Conservation (phyloP, 345 rosid genomes). For the Ailanthus altissimus region DNA sequence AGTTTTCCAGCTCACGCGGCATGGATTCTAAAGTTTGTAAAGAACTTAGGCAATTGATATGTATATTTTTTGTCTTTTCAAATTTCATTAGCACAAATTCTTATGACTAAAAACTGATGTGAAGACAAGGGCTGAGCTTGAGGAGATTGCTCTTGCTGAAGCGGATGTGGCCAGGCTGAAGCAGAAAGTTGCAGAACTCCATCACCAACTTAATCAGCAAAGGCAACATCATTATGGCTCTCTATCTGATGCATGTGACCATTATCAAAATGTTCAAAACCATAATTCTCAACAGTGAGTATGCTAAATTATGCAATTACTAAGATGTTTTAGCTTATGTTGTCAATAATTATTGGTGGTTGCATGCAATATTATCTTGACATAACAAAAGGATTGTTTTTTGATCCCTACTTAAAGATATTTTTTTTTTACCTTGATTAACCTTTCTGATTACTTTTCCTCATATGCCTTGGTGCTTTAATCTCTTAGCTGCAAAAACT, state of each 20-base stretch:
- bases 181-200: constrained; percentile 98
- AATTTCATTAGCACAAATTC: constrained; percentile 20
- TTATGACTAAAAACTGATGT: constrained; percentile 39
- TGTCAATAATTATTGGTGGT: neutral
- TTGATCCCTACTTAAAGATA: neutral
- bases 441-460: neutral
- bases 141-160: constrained; percentile 99
- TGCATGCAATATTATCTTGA: constrained; percentile 12
- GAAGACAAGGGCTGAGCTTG: constrained; percentile 99
- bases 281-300: constrained; percentile 86
- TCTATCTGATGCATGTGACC: constrained; percentile 78
- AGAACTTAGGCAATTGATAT: constrained; percentile 15
- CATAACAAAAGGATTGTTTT: neutral
- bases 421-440: neutral
- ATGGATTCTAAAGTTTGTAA: constrained; percentile 86
- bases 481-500: neutral
- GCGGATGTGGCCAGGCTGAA: constrained; percentile 98
- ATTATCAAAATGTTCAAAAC: constrained; percentile 70
- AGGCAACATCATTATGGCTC: constrained; percentile 81
- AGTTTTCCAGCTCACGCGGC: constrained; percentile 75
- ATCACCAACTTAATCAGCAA: constrained; percentile 97
- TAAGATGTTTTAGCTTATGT: neutral
- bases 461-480: neutral
- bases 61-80: constrained; percentile 10
- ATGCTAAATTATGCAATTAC: constrained; percentile 7